Percentiles rank a stretch among this genome's conserved stretches.
Evolutionary conservation across 2,329 filamentous ascomycete genomes (phyloP).

Genomic region (Diaporthe eres): DNA sequence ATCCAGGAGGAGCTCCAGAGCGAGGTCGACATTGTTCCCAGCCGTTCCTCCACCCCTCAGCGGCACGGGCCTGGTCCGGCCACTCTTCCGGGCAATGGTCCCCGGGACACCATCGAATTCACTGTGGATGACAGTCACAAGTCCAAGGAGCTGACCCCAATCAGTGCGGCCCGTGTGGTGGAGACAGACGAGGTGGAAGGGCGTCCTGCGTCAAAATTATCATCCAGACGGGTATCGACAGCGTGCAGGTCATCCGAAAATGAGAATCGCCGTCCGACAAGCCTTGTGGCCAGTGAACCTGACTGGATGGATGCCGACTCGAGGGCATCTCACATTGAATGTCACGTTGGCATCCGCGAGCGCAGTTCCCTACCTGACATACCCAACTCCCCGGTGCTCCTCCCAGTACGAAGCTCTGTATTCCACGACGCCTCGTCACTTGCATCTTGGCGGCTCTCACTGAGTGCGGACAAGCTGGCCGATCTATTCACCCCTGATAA

Average conservation of each 20-base stretch:
- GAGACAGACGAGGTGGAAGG: slow-evolving; percentile 33
- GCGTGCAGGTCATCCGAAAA: not conserved
- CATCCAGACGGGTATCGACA: slow-evolving; percentile 7
- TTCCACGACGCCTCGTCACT: slow-evolving; percentile 42
- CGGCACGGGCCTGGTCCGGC: slow-evolving; percentile 49
- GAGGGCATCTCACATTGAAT: slow-evolving; percentile 3
- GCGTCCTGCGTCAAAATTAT: not conserved
- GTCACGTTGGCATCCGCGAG: slow-evolving; percentile 38
- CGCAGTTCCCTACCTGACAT: slow-evolving; percentile 41
- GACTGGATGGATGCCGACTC: slow-evolving; percentile 19
- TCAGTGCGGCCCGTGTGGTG: not conserved
- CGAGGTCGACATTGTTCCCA: slow-evolving; percentile 56
- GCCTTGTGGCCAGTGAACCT: slow-evolving; percentile 15
- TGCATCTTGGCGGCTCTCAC: slow-evolving; percentile 44
- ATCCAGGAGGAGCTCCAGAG: slow-evolving; percentile 71
- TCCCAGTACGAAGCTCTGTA: slow-evolving; percentile 15
- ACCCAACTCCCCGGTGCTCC: slow-evolving; percentile 39
- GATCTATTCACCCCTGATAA: slow-evolving; percentile 26
- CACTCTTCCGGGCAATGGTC: slow-evolving; percentile 56
- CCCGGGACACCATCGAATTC: slow-evolving; percentile 66
- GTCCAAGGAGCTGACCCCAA: not conserved
- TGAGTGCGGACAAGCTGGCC: slow-evolving; percentile 34
- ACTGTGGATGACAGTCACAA: slow-evolving; percentile 47
- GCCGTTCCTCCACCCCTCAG: slow-evolving; percentile 47
- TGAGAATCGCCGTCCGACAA: slow-evolving; percentile 6